Evolutionary conservation across 495 filamentous ascomycete genomes (phyloP).

Genomic region (Neurospora sp.): DNA sequence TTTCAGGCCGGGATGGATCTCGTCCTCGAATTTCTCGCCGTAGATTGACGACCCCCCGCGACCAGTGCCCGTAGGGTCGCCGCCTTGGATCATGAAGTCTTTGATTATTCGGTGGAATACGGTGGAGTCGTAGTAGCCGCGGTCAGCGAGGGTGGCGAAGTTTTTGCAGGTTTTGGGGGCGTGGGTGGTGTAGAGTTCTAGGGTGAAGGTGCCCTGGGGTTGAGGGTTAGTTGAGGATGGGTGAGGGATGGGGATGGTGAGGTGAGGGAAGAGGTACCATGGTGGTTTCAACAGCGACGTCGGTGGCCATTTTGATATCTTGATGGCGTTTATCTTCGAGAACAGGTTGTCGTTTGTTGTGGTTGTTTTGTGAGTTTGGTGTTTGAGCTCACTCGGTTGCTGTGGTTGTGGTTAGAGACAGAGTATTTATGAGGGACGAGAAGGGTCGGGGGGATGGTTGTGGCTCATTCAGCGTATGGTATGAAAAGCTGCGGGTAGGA

Average conservation of each 20-base stretch:
- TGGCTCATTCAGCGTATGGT: not conserved
- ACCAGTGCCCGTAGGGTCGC: conserved; percentile 92
- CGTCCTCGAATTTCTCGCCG: conserved; percentile 91
- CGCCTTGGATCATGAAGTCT: conserved; percentile 94
- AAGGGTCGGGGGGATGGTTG: not conserved
- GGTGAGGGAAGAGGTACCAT: conserved; percentile 33
- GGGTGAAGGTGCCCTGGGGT: conserved; percentile 58
- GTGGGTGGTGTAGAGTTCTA: conserved; percentile 71
- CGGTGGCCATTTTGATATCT: conserved; percentile 50
- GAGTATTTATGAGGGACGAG: not conserved
- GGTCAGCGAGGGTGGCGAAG: conserved; percentile 65
- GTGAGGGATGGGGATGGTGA: not conserved
- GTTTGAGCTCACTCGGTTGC: not conserved
- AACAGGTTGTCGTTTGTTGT: not conserved
- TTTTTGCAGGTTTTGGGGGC: conserved; percentile 67
- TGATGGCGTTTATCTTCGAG: not conserved
- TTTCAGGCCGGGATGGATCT: conserved; percentile 65
- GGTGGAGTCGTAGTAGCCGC: conserved; percentile 78
- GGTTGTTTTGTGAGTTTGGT: not conserved
- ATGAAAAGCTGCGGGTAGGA: too few species aligned
- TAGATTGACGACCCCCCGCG: conserved; percentile 86
- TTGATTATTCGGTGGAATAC: conserved; percentile 93
- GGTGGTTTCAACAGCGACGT: conserved; percentile 67
- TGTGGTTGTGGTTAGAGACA: not conserved
- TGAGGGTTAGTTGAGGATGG: conserved; percentile 15